Evolutionary conservation across 169 alveolate species (phyloP), one percentile per base, ranked within the genome.

Genomic region (Plasmodium blacklocki): DNA sequence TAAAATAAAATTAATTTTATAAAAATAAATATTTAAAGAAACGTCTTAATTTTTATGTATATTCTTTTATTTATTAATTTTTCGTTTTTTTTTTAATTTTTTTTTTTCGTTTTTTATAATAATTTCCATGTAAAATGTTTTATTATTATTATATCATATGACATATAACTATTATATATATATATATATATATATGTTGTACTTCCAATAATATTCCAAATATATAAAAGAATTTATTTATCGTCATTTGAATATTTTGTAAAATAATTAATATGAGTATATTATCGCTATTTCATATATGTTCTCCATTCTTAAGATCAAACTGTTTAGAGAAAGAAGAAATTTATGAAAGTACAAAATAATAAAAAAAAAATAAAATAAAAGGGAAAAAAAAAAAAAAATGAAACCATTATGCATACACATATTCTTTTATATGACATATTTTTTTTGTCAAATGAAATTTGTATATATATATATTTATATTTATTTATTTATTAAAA

Each of bases 221-320:
- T 39, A 39, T 39, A 39, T 39, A 39, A 5, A 39, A 39, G 9
- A 39, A 39, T 39, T 39, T 39, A 39, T 39, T 5, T 39, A 5
- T 39, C 11, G 9, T 39, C 5, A 26, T 49, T 68, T 26, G 39
- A 26, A 29, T 39, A 68, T 49, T 26, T n/a, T 8, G 14, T 56
- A 39, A 39, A 43, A 49, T 47, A 66, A 63, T 49, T 39, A 76
- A 21, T 68, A 83, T 83, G 91, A 83, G 85, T 52, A 63, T 83
- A 58, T 66, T 83, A 26, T 70, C 91, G 11, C 91, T 83, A 54
- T 83, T 83, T 83, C 91, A 83, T 68, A 83, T 83, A 47, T 60
- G 74, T 39, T 83, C 91, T 47, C 83, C 91, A 19, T 68, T 83
- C 70, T 50, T 68, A 32, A 70, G 80, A 47, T 39, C 80, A 9